Conservation (phyloP, 1,284 basidiomycete genomes). For the Tylopilus sp. region DNA sequence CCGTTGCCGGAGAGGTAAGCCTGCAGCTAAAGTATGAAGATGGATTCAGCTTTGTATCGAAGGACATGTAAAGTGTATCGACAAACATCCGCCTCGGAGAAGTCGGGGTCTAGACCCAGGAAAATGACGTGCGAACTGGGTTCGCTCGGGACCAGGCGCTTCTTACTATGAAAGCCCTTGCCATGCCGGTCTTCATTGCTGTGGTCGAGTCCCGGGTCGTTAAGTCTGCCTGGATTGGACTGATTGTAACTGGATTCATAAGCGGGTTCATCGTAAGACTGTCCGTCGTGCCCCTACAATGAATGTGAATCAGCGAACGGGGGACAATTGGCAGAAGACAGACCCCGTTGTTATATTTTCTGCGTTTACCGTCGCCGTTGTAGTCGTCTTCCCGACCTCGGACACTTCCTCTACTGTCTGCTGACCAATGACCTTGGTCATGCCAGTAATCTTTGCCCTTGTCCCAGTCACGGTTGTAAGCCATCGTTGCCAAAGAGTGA, state of each 20-base stretch:
- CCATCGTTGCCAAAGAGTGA: slow-evolving; percentile 43
- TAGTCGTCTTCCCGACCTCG: slow-evolving; percentile 66
- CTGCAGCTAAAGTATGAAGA: slow-evolving; percentile 57
- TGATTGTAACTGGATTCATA: slow-evolving; percentile 34
- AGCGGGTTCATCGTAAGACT: slow-evolving; percentile 28
- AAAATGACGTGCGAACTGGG: slow-evolving; percentile 88
- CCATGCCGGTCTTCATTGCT: slow-evolving; percentile 45
- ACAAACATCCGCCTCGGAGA: slow-evolving; percentile 86
- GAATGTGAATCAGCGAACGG: slow-evolving; percentile 37
- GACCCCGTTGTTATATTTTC: slow-evolving; percentile 74
- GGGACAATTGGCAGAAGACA: slow-evolving; percentile 26
- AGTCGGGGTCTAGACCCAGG: slow-evolving; percentile 83
- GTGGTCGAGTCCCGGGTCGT: slow-evolving; percentile 37
- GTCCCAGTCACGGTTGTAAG: slow-evolving; percentile 80
- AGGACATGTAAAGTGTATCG: slow-evolving; percentile 37
- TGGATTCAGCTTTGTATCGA: slow-evolving; percentile 38
- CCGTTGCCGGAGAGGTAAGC: slow-evolving; percentile 71
- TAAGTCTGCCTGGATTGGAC: slow-evolving; percentile 20
- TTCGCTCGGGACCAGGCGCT: slow-evolving; percentile 72
- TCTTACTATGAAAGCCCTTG: slow-evolving; percentile 52
- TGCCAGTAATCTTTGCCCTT: slow-evolving; percentile 62
- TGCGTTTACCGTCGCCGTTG: slow-evolving; percentile 64
- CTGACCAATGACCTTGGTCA: slow-evolving; percentile 42
- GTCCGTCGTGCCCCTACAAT: slow-evolving; percentile 38
- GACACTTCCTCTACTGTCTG: slow-evolving; percentile 36